Conservation (phyloP, 1,284 basidiomycete genomes). For the Sanghuangporus weigelae region DNA sequence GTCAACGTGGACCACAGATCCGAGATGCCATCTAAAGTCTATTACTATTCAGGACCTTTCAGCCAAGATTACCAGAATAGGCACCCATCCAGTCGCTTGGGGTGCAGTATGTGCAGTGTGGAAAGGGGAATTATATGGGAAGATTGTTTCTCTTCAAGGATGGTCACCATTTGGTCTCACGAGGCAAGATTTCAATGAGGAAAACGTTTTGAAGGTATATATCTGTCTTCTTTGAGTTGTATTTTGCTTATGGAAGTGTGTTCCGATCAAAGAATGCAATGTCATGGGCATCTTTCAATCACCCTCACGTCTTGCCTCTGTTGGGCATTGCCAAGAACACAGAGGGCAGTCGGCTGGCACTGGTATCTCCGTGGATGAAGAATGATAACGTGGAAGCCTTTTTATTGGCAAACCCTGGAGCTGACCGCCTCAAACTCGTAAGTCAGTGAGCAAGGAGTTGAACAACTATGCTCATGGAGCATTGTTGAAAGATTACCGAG, state of each 20-base stretch:
- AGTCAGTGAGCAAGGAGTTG: neutral
- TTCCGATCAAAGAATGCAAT: neutral
- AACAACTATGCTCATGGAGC: neutral
- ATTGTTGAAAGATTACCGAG: conserved; percentile 11
- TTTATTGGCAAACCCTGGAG: conserved; percentile 10
- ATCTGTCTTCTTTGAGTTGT: neutral
- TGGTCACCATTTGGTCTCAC: neutral
- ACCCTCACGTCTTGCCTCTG: conserved; percentile 10
- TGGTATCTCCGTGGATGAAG: conserved; percentile 16
- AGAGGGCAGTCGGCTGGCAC: neutral
- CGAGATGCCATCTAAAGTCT: neutral
- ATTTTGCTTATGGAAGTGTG: neutral
- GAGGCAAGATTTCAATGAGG: neutral
- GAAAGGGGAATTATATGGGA: conserved; percentile 15
- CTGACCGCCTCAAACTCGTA: conserved; percentile 16
- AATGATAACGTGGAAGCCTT: conserved; percentile 5
- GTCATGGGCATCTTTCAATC: conserved; percentile 12
- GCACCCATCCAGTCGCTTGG: conserved; percentile 7
- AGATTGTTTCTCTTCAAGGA: conserved; percentile 9
- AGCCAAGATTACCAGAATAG: conserved; percentile 11
- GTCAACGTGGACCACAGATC: neutral
- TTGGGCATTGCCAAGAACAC: conserved; percentile 11
- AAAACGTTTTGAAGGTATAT: conserved; percentile 1
- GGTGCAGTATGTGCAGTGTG: conserved; percentile 12
- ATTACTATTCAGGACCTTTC: conserved; percentile 10